Conservation (phyloP, 148 eudicot genomes). For the Rhododendron simsii region DNA sequence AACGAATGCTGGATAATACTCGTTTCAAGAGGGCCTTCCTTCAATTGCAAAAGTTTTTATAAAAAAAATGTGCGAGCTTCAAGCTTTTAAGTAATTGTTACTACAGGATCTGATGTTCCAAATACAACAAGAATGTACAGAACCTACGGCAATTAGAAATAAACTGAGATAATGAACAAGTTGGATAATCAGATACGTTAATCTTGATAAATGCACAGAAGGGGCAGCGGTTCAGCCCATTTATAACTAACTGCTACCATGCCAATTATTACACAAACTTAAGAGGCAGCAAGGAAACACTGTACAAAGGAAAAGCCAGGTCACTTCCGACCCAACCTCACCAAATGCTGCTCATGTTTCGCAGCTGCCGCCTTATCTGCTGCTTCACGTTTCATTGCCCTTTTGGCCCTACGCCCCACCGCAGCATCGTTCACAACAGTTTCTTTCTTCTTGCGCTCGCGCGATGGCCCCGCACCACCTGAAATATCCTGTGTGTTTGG, state of each 20-base stretch:
- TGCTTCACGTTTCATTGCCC: conserved; percentile 91
- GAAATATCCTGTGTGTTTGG: conserved; percentile 29
- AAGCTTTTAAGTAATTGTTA: neutral
- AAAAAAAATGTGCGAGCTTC: neutral
- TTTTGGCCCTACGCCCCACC: conserved; percentile 77
- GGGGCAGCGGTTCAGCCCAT: conserved; percentile 2
- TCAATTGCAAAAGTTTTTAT: neutral
- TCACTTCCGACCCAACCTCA: conserved; percentile 59
- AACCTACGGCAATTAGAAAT: neutral
- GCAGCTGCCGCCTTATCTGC: conserved; percentile 85
- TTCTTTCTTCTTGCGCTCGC: conserved; percentile 64
- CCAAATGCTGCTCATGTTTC: conserved; percentile 72
- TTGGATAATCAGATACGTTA: neutral
- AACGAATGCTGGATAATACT: neutral
- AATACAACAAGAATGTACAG: neutral
- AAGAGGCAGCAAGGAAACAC: neutral
- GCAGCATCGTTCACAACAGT: conserved; percentile 27
- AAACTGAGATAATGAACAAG: neutral
- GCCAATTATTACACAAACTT: conserved; percentile 7
- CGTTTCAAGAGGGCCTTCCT: neutral
- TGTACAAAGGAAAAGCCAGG: conserved; percentile 4
- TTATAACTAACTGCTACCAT: neutral
- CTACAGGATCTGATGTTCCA: neutral
- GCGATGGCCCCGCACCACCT: conserved; percentile 51
- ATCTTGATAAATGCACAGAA: neutral